Evolutionary conservation across 257 asterid species (phyloP).

Genomic region (Gardenia jasminoides): DNA sequence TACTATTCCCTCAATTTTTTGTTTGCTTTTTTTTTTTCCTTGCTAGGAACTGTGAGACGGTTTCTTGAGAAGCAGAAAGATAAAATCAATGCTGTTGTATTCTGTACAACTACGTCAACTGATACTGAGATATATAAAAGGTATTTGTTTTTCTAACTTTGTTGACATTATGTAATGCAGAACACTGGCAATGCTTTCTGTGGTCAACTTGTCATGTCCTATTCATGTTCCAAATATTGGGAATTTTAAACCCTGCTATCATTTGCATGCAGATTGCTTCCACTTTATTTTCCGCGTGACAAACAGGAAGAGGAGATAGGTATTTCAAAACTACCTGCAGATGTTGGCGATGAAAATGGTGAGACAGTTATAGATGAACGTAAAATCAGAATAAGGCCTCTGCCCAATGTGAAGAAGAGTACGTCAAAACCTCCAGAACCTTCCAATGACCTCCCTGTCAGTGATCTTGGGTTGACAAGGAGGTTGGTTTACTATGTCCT

Average conservation of each 20-base stretch:
- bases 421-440: conserved; percentile 39
- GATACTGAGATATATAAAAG: conserved; percentile 98
- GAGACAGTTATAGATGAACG: conserved; percentile 90
- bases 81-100: conserved; percentile 71
- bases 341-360: conserved; percentile 99
- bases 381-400: conserved; percentile 85
- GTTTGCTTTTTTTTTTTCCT: conserved; percentile 26
- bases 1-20: conserved; percentile 11
- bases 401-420: conserved; percentile 71
- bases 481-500: conserved; percentile 44
- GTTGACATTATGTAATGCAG: background rate
- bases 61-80: conserved; percentile 92
- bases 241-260: background rate
- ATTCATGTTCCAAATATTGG: conserved; percentile 3
- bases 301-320: conserved; percentile 84
- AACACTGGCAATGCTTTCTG: background rate
- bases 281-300: conserved; percentile 94
- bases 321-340: conserved; percentile 83
- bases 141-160: conserved; percentile 24
- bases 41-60: conserved; percentile 95
- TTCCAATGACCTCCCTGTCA: conserved; percentile 55
- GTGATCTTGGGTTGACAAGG: conserved; percentile 57
- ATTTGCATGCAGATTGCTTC: conserved; percentile 68
- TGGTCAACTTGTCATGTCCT: background rate
- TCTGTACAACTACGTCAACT: conserved; percentile 72